Conservation (phyloP, 257 asterid species). For the Catharanthus roseus region DNA sequence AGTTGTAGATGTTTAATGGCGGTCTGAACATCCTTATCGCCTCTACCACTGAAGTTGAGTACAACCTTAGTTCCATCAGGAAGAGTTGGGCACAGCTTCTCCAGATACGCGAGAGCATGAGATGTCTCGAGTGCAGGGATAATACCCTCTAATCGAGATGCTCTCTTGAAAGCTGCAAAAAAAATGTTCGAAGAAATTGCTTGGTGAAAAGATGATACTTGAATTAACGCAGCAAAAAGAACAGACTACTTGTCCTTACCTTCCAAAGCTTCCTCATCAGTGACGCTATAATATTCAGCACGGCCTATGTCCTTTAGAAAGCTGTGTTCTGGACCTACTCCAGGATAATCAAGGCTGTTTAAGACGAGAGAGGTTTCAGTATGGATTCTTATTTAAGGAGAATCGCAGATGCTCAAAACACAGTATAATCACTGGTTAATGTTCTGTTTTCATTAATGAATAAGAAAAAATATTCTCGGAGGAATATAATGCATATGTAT, state of each 20-base stretch:
- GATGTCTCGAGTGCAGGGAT: slow-evolving; percentile 96
- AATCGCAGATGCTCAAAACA: not conserved
- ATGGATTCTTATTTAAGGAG: not conserved
- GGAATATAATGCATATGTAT: not conserved
- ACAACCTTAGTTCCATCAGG: slow-evolving; percentile 75
- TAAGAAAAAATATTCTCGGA: not conserved
- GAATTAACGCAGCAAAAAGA: not conserved
- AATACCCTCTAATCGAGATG: slow-evolving; percentile 78
- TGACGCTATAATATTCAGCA: slow-evolving; percentile 73
- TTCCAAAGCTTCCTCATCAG: slow-evolving; percentile 91
- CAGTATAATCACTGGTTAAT: too few species aligned
- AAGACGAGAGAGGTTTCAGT: not conserved
- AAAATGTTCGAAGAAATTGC: slow-evolving; percentile 1
- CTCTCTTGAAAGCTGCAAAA: slow-evolving; percentile 80
- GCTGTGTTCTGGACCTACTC: slow-evolving; percentile 98
- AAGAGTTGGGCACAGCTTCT: slow-evolving; percentile 78
- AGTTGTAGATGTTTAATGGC: slow-evolving; percentile 58
- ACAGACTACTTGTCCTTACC: slow-evolving; percentile 31
- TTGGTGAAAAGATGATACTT: not conserved
- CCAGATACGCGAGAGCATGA: slow-evolving; percentile 80
- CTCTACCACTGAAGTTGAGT: slow-evolving; percentile 92
- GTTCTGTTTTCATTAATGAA: too few species aligned
- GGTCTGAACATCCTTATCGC: slow-evolving; percentile 89
- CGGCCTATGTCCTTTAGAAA: slow-evolving; percentile 86
- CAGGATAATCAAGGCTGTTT: slow-evolving; percentile 77